Base-by-base conservation (phyloP, 805 yeast genomes). In the Cyberlindnera xishuangbannaensis region DNA sequence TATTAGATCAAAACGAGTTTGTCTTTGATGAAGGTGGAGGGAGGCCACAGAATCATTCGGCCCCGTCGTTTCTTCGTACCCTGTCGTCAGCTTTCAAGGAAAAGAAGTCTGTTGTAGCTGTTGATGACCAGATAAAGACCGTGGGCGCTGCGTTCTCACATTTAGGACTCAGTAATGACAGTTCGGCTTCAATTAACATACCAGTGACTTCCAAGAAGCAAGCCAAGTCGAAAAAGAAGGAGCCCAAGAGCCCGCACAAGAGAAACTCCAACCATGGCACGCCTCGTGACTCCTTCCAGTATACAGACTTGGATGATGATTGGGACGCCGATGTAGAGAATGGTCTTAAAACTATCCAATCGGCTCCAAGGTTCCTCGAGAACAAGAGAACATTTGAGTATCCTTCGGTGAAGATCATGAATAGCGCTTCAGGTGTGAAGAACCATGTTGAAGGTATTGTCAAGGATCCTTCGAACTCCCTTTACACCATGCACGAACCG, bases 311-410 rank as follows among this genome's bases (percentile, higher is more conserved):
- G 37, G 95, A 87, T 54, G 95, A 83, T 47, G 96, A 86, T 57
- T 87, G 96, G 96, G 90, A 86, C 55, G 94, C 90, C 10, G 80
- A 77, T 27, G 77, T 72, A 35, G 75, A 71, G 28, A 65, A 62
- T 39, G 57, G 50, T 5, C 27, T 51, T 11, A 29, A 34, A 8
- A 39, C 46, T 4, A 43, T 42, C 6, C 38, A 36, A 46, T 38
- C 59, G 45, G 40, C 55, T 40, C 58, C 64, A 47, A 29, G 53
- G 46, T 27, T 58, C 57, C 8, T 54, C 41, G 43, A 51, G 53
- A 25, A 34, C 45, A 34, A 53, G 24, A 43, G 50, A 18, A 36
- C 45, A 4, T 38, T 50, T 25, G 55, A 50, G 26, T 52, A 52
- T 28, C 57, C 63, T 11, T 27, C 35, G 13, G 19, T 49, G 16